Evolutionary conservation across 805 yeast species (phyloP).

Genomic region (Spencermartinsiella europaea): DNA sequence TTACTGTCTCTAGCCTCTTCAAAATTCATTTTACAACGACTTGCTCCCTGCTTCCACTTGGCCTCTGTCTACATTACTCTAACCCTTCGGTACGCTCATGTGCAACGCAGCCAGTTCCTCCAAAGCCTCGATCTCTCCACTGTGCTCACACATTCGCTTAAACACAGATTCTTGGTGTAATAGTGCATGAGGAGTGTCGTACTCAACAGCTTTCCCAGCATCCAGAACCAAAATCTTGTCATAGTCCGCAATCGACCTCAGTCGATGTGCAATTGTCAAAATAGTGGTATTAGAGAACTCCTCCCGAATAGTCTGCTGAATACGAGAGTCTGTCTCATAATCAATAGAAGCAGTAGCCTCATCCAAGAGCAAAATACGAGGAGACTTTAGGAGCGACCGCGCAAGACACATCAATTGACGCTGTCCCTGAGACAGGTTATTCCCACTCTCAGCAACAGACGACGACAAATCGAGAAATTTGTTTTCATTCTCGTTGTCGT

Average conservation of each 20-base stretch:
- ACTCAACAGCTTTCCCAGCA: constrained; percentile 68
- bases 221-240: constrained; percentile 78
- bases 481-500: neutral
- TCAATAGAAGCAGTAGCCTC: constrained; percentile 73
- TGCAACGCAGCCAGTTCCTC: constrained; percentile 24
- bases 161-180: constrained; percentile 49
- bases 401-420: constrained; percentile 79
- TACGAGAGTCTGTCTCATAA: constrained; percentile 73
- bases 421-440: constrained; percentile 81
- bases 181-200: constrained; percentile 61
- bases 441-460: constrained; percentile 63
- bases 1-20: too few relatives aligned
- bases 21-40: too few relatives aligned
- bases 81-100: too few relatives aligned
- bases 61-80: too few relatives aligned
- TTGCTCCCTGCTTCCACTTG: too few relatives aligned
- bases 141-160: constrained; percentile 68
- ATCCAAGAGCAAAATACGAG: constrained; percentile 70
- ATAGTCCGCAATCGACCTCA: constrained; percentile 64
- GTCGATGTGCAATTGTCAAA: constrained; percentile 79
- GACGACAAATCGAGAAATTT: constrained; percentile 51
- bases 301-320: constrained; percentile 63
- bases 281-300: constrained; percentile 69
- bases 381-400: constrained; percentile 64
- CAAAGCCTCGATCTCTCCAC: constrained; percentile 71